phyloP scores from a whole-genome alignment of 2,329 filamentous ascomycete genomes.

The Xylariaceae sp. region DNA sequence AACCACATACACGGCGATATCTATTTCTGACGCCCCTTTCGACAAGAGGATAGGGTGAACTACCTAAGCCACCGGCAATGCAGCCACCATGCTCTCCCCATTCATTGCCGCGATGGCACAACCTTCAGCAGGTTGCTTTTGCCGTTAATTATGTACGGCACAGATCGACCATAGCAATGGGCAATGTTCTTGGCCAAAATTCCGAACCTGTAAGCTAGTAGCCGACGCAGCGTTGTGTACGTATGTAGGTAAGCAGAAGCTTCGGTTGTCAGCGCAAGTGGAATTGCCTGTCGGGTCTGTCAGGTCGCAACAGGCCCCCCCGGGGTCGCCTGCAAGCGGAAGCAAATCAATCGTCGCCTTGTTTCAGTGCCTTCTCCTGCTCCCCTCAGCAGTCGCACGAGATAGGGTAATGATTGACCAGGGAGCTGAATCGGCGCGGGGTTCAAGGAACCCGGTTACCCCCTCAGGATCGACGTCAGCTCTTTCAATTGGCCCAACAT shows the following conservation, averaged over 20 bases:
- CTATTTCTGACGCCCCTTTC: not conserved
- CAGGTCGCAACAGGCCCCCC: not conserved
- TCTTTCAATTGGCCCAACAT: not conserved
- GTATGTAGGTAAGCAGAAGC: not conserved
- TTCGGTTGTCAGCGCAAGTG: not conserved
- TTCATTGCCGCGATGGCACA: not conserved
- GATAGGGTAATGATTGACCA: conserved; percentile 6
- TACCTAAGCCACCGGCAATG: not conserved
- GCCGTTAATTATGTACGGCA: not conserved
- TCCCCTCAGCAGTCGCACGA: not conserved
- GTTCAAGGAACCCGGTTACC: conserved; percentile 6
- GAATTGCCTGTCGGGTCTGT: not conserved
- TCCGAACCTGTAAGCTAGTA: not conserved
- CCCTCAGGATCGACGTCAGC: conserved; percentile 3
- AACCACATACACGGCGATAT: not conserved
- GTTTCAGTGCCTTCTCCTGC: conserved; percentile 4
- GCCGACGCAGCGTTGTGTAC: not conserved
- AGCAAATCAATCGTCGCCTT: conserved; percentile 11
- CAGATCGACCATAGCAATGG: not conserved
- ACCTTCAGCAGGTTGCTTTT: not conserved
- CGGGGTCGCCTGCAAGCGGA: conserved; percentile 15
- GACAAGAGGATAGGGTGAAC: not conserved
- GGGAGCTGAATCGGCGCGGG: conserved; percentile 12
- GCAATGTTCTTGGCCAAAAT: not conserved
- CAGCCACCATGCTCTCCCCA: not conserved